Base-by-base conservation (phyloP, 164 flowering plant genomes). In the Stephania japonica region DNA sequence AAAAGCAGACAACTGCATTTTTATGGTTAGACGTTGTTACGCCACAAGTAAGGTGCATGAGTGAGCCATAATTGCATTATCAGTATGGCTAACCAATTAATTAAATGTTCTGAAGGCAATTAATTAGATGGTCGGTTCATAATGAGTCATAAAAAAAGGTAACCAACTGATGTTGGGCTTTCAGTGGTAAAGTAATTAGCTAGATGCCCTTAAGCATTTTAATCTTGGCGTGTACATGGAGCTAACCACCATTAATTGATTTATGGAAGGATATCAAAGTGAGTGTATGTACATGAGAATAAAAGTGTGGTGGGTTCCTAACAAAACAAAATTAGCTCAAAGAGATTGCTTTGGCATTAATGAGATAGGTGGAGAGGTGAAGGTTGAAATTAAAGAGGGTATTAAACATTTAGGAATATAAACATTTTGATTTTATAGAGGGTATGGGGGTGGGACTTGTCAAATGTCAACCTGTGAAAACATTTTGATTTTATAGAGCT, bases 321-420 rank as follows among this genome's bases (percentile, higher is more conserved):
- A 6, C 53, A 47, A 47, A 47, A 8, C 53, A 11, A 47, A 47
- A 47, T 10, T 11, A 47, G 32, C 9, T 47, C 53, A 47, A 47
- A 16, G 67, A 11, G 6, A 23, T n/a, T 38, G 12, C 32, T 65
- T 25, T 66, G 43, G n/a, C 24, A 27, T 66, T 32, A 66, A 66
- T 66, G 42, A 25, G 68, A 66, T 27, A 19, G 68, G 27, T 66
- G 68, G 68, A 8, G 13, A 66, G 68, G 27, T 65, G 26, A 42
- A 53, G 0, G 61, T 7, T 27, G 43, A 66, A 66, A 66, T 66
- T 66, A 26, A 66, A 66, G 68, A 66, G 68, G 38, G 42, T 32
- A 24, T 26, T n/a, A n/a, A n/a, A n/a, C n/a, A n/a, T n/a, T n/a
- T n/a, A n/a, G n/a, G n/a, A n/a, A n/a, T n/a, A n/a, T n/a, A n/a